A percentile compares a stretch with the other conserved stretches of the same genome.
These are phyloP conservation scores for Boletellus deceptivus DNA, from an alignment of 1,284 basidiomycete genomes.

Conservation along the genomic window DNA sequence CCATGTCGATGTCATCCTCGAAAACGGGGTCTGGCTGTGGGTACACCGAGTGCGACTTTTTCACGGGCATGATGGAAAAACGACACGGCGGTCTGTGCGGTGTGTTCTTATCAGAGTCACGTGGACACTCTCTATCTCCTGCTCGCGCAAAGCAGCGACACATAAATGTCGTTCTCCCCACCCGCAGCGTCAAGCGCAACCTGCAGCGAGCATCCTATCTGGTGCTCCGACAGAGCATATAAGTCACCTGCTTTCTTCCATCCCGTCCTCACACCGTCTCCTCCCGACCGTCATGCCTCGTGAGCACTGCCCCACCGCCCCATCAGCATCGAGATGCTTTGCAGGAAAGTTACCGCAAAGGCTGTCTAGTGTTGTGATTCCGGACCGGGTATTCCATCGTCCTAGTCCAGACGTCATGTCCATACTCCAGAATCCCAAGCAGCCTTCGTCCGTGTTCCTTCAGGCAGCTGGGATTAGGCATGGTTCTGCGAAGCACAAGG, in stretches of 20 bases:
- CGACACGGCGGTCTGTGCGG: constrained; percentile 16
- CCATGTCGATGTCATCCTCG: constrained; percentile 35
- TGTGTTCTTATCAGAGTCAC: background rate
- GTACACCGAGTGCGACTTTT: constrained; percentile 18
- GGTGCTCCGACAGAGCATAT: background rate
- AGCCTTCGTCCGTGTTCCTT: constrained; percentile 4
- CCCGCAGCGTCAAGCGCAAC: background rate
- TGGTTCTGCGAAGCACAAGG: constrained; percentile 12
- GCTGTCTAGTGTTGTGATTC: background rate
- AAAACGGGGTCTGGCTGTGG: constrained; percentile 25
- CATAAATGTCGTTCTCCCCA: background rate
- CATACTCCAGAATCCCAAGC: constrained; percentile 1
- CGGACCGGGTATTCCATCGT: constrained; percentile 4
- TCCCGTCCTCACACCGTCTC: background rate
- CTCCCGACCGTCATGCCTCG: background rate
- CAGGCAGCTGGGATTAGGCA: constrained; percentile 1
- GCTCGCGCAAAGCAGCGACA: background rate
- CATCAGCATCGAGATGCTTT: background rate
- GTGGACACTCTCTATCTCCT: background rate
- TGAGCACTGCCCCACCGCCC: background rate
- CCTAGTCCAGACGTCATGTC: background rate
- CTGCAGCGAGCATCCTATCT: background rate
- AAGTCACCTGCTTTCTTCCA: background rate
- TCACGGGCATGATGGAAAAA: constrained; percentile 23
- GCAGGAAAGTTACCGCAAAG: background rate